Percentiles rank a stretch among this genome's conserved stretches.
Evolutionary conservation across 176 grass and related monocot genomes (phyloP).

Genomic region (Oryza meridionalis): DNA sequence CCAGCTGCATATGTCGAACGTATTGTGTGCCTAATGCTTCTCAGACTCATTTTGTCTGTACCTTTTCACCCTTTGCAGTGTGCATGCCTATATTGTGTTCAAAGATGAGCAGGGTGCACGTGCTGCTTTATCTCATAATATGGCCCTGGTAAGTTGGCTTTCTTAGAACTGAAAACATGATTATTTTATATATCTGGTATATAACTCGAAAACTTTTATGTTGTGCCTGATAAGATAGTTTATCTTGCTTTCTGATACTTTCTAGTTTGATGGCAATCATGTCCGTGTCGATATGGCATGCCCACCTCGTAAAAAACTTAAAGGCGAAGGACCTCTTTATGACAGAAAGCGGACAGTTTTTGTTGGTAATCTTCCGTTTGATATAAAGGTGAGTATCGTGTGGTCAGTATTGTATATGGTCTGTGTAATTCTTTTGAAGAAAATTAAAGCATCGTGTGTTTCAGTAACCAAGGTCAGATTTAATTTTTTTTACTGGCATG

Average conservation of each 20-base stretch:
- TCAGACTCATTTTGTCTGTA: constrained; percentile 2
- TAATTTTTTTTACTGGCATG: constrained; percentile 28
- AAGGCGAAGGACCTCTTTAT: constrained; percentile 81
- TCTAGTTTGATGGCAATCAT: constrained; percentile 90
- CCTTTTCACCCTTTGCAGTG: constrained; percentile 62
- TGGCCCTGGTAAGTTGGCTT: constrained; percentile 60
- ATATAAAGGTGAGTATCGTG: constrained; percentile 70
- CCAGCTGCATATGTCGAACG: constrained; percentile 2
- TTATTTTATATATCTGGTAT: constrained; percentile 4
- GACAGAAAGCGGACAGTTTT: constrained; percentile 93
- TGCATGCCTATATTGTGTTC: constrained; percentile 97
- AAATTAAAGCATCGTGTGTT: not conserved
- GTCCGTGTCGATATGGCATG: constrained; percentile 92
- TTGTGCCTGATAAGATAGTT: not conserved
- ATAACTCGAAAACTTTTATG: not conserved
- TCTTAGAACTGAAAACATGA: constrained; percentile 7
- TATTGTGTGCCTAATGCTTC: not conserved
- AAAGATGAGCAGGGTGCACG: constrained; percentile 70
- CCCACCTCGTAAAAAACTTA: constrained; percentile 82
- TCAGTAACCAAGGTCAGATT: constrained; percentile 24
- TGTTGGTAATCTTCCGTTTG: constrained; percentile 96
- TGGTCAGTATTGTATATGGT: constrained; percentile 20
- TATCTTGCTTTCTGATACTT: constrained; percentile 11
- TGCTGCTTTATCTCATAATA: constrained; percentile 78
- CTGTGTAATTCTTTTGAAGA: not conserved